phyloP scores from a whole-genome alignment of 768 basidiomycete species.

The Hebeloma cylindrosporum region DNA sequence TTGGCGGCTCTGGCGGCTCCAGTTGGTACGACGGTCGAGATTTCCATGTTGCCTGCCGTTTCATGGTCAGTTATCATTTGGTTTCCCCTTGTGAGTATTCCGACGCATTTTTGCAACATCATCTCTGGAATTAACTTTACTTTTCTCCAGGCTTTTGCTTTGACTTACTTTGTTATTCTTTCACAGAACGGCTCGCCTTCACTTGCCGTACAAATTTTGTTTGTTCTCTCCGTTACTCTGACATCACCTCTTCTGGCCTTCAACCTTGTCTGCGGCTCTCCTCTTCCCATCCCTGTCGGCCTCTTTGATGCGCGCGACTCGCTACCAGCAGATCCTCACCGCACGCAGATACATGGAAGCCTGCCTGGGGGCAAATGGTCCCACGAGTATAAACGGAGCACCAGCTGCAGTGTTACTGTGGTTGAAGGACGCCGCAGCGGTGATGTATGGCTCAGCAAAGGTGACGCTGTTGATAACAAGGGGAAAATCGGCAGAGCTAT shows the following conservation, averaged over 20 bases:
- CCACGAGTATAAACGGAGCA: conserved; percentile 63
- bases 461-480: conserved; percentile 71
- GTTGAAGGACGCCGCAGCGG: conserved; percentile 72
- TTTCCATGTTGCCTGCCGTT: conserved; percentile 53
- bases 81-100: conserved; percentile 61
- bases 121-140: no score
- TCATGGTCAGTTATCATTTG: conserved; percentile 70
- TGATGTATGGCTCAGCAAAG: conserved; percentile 72
- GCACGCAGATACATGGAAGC: conserved; percentile 43
- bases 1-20: conserved; percentile 44
- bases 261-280: conserved; percentile 58
- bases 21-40: conserved; percentile 49
- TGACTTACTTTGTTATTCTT: conserved; percentile 59
- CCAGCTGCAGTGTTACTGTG: conserved; percentile 61
- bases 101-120: neutral
- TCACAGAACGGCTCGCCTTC: conserved; percentile 39
- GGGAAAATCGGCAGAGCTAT: conserved; percentile 59
- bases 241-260: conserved; percentile 67
- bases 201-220: conserved; percentile 44
- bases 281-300: conserved; percentile 65
- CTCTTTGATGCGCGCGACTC: conserved; percentile 55
- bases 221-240: conserved; percentile 63
- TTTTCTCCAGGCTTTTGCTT: conserved; percentile 62
- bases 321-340: conserved; percentile 43
- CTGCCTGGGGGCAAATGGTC: conserved; percentile 44